Percentiles rank a stretch among this genome's conserved stretches.
Evolutionary conservation across 768 basidiomycete genomes (phyloP).

Genomic region (Pulveroboletus sp.): DNA sequence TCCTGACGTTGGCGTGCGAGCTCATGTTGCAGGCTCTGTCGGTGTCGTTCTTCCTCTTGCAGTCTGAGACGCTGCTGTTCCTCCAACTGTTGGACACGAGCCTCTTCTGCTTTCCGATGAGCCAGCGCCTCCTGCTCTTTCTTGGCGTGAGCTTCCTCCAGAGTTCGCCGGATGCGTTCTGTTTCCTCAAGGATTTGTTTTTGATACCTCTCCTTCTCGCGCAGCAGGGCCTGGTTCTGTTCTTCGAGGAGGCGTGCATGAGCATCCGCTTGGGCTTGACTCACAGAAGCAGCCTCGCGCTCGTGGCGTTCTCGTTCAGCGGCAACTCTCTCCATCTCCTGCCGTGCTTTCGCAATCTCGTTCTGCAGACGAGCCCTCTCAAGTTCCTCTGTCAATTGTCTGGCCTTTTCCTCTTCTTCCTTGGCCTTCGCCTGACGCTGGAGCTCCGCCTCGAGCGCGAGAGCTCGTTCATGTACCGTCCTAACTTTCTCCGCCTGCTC

Average conservation of each 20-base stretch:
- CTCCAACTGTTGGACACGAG: slow-evolving; percentile 22
- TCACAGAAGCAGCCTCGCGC: slow-evolving; percentile 20
- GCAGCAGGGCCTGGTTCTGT: slow-evolving; percentile 19
- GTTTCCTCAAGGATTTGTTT: slow-evolving; percentile 24
- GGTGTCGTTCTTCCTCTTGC: slow-evolving; percentile 29
- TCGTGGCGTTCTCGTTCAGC: slow-evolving; percentile 27
- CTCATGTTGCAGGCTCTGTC: slow-evolving; percentile 24
- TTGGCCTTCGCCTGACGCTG: slow-evolving; percentile 22
- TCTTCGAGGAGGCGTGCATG: slow-evolving; percentile 22
- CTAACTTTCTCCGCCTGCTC: slow-evolving; percentile 28
- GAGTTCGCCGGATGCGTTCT: slow-evolving; percentile 20
- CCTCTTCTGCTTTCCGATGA: slow-evolving; percentile 22
- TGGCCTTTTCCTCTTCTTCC: slow-evolving; percentile 26
- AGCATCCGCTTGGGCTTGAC: slow-evolving; percentile 26
- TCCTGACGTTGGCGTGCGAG: slow-evolving; percentile 21
- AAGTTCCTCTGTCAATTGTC: slow-evolving; percentile 23
- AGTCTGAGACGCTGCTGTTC: slow-evolving; percentile 28
- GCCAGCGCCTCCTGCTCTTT: slow-evolving; percentile 23
- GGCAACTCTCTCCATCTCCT: slow-evolving; percentile 22
- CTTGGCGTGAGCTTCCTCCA: slow-evolving; percentile 25
- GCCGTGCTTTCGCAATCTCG: slow-evolving; percentile 26
- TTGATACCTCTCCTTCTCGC: slow-evolving; percentile 25
- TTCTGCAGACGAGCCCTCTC: slow-evolving; percentile 28
- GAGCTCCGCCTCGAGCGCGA: slow-evolving; percentile 29
- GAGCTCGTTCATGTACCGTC: slow-evolving; percentile 28